Conservation (phyloP, 768 basidiomycete species). For the Tulasnella sp. region DNA sequence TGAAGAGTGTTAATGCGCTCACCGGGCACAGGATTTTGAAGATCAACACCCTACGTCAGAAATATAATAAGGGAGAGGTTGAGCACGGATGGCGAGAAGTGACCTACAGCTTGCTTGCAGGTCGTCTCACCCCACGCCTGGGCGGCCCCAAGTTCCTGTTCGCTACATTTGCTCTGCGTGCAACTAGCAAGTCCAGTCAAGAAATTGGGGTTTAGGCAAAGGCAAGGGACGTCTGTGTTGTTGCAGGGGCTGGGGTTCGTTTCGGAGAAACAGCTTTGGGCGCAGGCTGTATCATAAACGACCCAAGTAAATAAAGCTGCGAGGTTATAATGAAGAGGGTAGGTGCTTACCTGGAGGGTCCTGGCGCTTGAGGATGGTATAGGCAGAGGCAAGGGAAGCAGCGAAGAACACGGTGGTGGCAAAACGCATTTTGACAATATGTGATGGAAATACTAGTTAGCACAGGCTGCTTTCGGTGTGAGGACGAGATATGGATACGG, state of each 20-base stretch:
- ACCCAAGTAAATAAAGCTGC: neutral
- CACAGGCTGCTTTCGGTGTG: neutral
- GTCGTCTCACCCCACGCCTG: neutral
- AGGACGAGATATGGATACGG: neutral
- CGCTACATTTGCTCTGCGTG: too few relatives aligned
- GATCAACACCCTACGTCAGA: neutral
- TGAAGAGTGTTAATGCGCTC: neutral
- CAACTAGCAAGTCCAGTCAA: neutral
- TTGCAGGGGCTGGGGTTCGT: neutral
- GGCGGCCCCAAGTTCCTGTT: neutral
- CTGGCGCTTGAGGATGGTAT: neutral
- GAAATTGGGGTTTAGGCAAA: neutral
- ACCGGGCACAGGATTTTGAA: neutral
- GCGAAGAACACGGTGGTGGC: neutral
- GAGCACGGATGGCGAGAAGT: neutral
- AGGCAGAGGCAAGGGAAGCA: neutral
- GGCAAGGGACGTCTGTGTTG: neutral
- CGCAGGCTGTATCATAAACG: neutral
- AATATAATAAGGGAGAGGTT: neutral
- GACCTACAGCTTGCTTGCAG: neutral
- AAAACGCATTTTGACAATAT: neutral
- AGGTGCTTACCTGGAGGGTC: neutral
- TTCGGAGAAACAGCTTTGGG: neutral
- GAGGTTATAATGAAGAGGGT: neutral
- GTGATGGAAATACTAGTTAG: neutral